Conservation (phyloP, 495 filamentous ascomycete species). For the Xylaria curta region DNA sequence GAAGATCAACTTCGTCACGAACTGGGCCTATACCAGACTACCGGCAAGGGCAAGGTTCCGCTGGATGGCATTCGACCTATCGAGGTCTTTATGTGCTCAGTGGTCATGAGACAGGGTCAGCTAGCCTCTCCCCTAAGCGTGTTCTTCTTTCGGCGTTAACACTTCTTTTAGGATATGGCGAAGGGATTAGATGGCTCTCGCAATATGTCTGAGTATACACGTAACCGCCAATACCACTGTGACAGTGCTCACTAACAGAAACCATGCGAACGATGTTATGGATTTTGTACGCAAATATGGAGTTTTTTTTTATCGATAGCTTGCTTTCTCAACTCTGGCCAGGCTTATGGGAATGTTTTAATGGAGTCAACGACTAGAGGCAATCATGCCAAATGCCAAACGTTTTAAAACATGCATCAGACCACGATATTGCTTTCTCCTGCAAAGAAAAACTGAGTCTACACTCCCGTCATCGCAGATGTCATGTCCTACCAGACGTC, state of each 20-base stretch:
- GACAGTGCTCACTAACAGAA: neutral
- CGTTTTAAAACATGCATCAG: constrained; percentile 7
- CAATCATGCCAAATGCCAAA: constrained; percentile 39
- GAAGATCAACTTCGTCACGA: constrained; percentile 93
- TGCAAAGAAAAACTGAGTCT: neutral
- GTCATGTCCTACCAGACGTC: neutral
- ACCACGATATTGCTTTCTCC: neutral
- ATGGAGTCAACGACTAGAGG: constrained; percentile 46
- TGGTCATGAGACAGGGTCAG: constrained; percentile 94
- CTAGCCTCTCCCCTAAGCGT: constrained; percentile 26
- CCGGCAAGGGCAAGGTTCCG: constrained; percentile 96
- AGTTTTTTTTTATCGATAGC: constrained; percentile 36
- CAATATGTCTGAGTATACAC: constrained; percentile 68
- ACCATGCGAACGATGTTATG: constrained; percentile 19
- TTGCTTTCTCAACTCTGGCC: constrained; percentile 37
- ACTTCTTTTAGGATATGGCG: constrained; percentile 65
- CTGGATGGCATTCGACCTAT: constrained; percentile 94
- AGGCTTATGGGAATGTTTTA: constrained; percentile 42
- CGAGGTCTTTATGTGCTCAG: constrained; percentile 98
- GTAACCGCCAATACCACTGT: neutral
- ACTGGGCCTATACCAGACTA: constrained; percentile 93
- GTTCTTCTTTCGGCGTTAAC: constrained; percentile 27
- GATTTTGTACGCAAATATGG: constrained; percentile 26
- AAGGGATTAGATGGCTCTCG: constrained; percentile 80
- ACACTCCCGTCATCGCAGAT: neutral